Evolutionary conservation across 164 flowering plant species (phyloP).

Genomic region (Malania oleifera): DNA sequence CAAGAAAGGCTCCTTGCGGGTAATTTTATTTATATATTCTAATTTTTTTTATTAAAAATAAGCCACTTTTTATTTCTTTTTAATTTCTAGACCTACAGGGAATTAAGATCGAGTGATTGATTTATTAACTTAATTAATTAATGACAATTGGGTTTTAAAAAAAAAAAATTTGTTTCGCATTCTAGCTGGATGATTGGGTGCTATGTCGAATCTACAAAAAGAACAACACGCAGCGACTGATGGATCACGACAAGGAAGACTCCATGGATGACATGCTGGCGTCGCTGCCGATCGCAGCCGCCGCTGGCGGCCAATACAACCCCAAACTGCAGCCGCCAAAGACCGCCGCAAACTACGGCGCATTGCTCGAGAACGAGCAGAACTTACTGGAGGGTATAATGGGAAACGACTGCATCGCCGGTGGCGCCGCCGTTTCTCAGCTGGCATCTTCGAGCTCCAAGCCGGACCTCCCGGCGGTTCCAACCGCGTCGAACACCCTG

Average conservation of each 20-base stretch:
- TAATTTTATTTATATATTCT: too few relatives aligned
- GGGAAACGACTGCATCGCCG: conserved; percentile 15
- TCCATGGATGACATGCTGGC: conserved; percentile 51
- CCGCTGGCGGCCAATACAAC: conserved; percentile 15
- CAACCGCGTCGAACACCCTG: background rate
- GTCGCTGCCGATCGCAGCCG: conserved; percentile 27
- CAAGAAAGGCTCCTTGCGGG: conserved; percentile 75
- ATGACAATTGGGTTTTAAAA: background rate
- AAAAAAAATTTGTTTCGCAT: background rate
- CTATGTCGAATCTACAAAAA: conserved; percentile 94
- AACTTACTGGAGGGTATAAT: conserved; percentile 39
- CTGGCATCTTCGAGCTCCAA: conserved; percentile 26
- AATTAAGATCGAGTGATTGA: too few relatives aligned
- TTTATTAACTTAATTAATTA: too few relatives aligned
- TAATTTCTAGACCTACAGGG: background rate
- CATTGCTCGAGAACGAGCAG: conserved; percentile 24
- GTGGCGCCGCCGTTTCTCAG: conserved; percentile 18
- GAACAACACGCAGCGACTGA: conserved; percentile 46
- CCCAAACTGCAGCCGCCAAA: conserved; percentile 10
- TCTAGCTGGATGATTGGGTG: conserved; percentile 94
- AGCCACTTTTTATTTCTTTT: background rate
- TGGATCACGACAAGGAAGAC: conserved; percentile 55
- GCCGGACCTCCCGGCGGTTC: conserved; percentile 7
- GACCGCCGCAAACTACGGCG: conserved; percentile 5
- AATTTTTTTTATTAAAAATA: background rate